Conservation (phyloP, 1,139 yeast genomes). For the Suhomyces taliae region DNA sequence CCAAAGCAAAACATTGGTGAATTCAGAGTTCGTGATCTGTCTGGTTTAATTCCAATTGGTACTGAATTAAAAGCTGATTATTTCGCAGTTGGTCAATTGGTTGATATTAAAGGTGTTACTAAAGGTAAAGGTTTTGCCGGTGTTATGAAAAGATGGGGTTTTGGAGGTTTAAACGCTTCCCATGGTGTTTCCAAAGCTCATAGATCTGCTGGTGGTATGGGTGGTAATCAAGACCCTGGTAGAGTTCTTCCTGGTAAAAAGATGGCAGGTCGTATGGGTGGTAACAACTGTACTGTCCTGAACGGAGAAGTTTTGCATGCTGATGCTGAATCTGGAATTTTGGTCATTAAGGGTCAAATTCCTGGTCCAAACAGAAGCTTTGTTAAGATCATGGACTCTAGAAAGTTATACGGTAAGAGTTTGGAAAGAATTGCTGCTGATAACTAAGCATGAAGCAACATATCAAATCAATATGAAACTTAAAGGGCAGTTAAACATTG, state of each 20-base stretch:
- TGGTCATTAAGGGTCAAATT: conserved; percentile 84
- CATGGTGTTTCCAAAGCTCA: conserved; percentile 96
- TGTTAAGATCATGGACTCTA: conserved; percentile 79
- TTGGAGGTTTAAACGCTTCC: conserved; percentile 84
- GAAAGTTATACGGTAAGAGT: conserved; percentile 39
- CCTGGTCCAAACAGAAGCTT: conserved; percentile 84
- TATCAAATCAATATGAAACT: not conserved
- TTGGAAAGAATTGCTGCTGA: not conserved
- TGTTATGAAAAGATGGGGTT: conserved; percentile 97
- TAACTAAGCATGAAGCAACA: not conserved
- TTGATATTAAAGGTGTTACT: conserved; percentile 74
- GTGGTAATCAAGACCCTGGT: conserved; percentile 94
- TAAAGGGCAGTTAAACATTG: not conserved
- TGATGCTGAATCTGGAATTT: conserved; percentile 76
- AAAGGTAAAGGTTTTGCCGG: conserved; percentile 99
- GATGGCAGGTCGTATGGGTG: conserved; percentile 98
- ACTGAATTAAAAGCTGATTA: conserved; percentile 80
- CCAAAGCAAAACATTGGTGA: conserved; percentile 79
- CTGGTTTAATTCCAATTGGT: conserved; percentile 74
- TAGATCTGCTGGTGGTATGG: conserved; percentile 97
- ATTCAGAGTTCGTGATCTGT: conserved; percentile 68
- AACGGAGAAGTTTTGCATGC: conserved; percentile 77
- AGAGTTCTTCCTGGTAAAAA: conserved; percentile 95
- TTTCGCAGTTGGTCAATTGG: conserved; percentile 78
- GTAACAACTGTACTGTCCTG: conserved; percentile 67